Base-by-base conservation (phyloP, 306 rosid species). In the Lagenaria siceraria region DNA sequence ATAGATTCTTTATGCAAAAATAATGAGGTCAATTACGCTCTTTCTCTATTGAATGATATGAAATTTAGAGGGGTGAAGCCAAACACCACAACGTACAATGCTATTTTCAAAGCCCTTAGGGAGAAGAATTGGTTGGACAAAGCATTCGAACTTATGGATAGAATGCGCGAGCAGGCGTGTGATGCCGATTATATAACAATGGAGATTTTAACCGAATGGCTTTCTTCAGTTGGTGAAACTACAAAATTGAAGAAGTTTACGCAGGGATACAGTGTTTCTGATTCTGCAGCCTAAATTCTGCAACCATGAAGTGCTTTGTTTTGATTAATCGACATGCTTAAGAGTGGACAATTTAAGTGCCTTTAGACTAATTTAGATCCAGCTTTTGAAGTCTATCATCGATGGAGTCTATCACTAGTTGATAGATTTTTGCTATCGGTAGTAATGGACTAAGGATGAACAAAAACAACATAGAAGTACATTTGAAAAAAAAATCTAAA, bases 151-250 rank as follows among this genome's bases (percentile, higher is more conserved):
- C 83, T 89, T 21, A 87, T 92, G 97, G 88, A 89, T 76, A 81
- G 53, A 78, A 90, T 92, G 97, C 77, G 81, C 29, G 89, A 83
- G 38, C 82, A 87, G 48, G 92, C 91, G 9, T 92, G 92, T 79
- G 54, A 42, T 69, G 91, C 97, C 49, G 91, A 92, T 83, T 86
- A 85, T 63, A 78, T 82, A 83, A 92, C 92, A 78, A 84, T 89
- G 90, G 94, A 90, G 72, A 83, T 90, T 75, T 92, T 92, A 56
- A 85, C 96, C 0, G 90, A 92, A 74, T 90, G 97, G 97, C 89
- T 92, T 79, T 66, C 87, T 51, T 82, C 86, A 0, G 86, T 77
- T 42, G 91, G 90, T 29, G 85, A 90, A 81, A 80, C 49, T 1
- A 84, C 78, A 51, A 85, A 81, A 81, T 84, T 92, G 78, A 80